A percentile compares a stretch with the other conserved stretches of the same genome.
These are phyloP conservation scores for Magnaporthiopsis rhizophila DNA, from an alignment of 2,329 filamentous ascomycete genomes.

Conservation along the genomic window DNA sequence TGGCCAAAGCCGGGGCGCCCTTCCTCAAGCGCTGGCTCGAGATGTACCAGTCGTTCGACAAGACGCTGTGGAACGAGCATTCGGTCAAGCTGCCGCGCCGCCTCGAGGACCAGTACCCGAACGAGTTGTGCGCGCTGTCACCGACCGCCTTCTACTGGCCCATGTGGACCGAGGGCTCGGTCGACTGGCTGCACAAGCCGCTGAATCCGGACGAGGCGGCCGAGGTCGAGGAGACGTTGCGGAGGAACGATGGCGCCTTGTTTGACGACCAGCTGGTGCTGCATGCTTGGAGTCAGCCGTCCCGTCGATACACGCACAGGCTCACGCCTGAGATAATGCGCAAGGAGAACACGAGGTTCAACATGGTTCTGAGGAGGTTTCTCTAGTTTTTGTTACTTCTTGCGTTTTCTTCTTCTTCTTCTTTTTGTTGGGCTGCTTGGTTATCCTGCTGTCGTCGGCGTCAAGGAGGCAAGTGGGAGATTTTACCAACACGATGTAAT, in stretches of 20 bases:
- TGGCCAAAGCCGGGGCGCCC: slow-evolving; percentile 20
- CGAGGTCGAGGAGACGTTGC: slow-evolving; percentile 22
- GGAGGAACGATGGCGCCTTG: slow-evolving; percentile 24
- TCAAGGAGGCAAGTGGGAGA: neutral
- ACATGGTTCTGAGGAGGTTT: slow-evolving; percentile 25
- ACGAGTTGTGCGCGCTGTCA: slow-evolving; percentile 27
- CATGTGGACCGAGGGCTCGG: slow-evolving; percentile 29
- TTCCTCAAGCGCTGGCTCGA: slow-evolving; percentile 28
- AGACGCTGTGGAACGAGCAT: slow-evolving; percentile 29
- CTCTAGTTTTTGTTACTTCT: slow-evolving; percentile 8
- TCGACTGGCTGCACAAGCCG: slow-evolving; percentile 29
- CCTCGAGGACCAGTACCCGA: slow-evolving; percentile 18
- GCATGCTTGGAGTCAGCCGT: slow-evolving; percentile 30
- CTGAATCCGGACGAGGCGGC: slow-evolving; percentile 21
- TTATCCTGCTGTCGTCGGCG: neutral
- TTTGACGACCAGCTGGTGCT: slow-evolving; percentile 28
- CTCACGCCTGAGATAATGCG: slow-evolving; percentile 25
- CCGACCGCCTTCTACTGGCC: slow-evolving; percentile 31
- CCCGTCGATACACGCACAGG: slow-evolving; percentile 23
- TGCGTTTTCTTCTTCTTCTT: neutral
- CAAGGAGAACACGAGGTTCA: slow-evolving; percentile 27
- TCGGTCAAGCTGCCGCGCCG: slow-evolving; percentile 25
- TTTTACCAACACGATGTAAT: neutral
- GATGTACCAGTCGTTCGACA: slow-evolving; percentile 24
- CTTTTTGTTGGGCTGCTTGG: neutral